Percentiles rank a stretch among this genome's conserved stretches.
phyloP scores from a whole-genome alignment of 1,284 basidiomycete species.

The Sporisorium iseilematis-ciliati region DNA sequence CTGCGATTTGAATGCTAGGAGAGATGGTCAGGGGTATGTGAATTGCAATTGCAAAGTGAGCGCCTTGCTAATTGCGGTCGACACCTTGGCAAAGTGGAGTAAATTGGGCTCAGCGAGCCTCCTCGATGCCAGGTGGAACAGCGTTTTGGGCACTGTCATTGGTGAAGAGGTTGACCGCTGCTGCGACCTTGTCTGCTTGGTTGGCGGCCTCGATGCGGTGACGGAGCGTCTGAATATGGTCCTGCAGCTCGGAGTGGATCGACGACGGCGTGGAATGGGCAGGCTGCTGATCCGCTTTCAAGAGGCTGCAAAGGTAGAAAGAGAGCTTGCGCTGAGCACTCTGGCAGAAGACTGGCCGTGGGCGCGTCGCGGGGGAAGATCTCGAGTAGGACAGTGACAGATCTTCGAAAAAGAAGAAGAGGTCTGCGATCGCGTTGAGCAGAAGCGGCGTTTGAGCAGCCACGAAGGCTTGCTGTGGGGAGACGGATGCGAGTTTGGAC shows the following conservation, averaged over 20 bases:
- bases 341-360: constrained; percentile 11
- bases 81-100: background rate
- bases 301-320: constrained; percentile 30
- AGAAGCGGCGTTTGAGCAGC: constrained; percentile 24
- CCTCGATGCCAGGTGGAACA: constrained; percentile 1
- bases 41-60: background rate
- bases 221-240: background rate
- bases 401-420: constrained; percentile 29
- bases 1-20: background rate
- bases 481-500: constrained; percentile 9
- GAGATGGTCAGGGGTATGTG: constrained; percentile 1
- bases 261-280: background rate
- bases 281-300: background rate
- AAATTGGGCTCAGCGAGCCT: background rate
- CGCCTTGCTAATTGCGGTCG: background rate
- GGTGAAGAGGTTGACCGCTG: constrained; percentile 18
- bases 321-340: constrained; percentile 37
- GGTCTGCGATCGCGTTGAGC: constrained; percentile 36
- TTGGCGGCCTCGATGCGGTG: constrained; percentile 4
- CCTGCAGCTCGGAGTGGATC: constrained; percentile 11
- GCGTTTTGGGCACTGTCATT: background rate
- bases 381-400: background rate
- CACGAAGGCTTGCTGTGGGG: constrained; percentile 25
- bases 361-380: background rate
- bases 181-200: constrained; percentile 32